Percentiles rank a stretch among this genome's conserved stretches.
Evolutionary conservation across 2,329 filamentous ascomycete species (phyloP).

Genomic region (Ophiostoma tasmaniense): DNA sequence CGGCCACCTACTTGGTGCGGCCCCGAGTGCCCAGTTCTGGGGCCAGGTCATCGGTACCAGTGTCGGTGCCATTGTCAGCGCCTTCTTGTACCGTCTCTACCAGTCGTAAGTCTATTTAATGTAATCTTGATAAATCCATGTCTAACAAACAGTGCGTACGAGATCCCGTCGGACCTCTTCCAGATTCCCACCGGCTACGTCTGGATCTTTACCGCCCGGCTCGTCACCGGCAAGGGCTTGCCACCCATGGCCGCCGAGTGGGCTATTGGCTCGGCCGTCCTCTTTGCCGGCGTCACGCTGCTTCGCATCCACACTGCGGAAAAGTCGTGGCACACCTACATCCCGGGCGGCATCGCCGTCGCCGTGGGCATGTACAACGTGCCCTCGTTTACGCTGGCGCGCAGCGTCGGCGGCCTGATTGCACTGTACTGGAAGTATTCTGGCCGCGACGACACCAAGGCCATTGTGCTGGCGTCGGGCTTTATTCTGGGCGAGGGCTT

Average conservation of each 20-base stretch:
- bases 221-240: conserved; percentile 84
- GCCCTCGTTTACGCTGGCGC: conserved; percentile 85
- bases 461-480: conserved; percentile 85
- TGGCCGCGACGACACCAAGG: conserved; percentile 55
- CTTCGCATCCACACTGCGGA: conserved; percentile 53
- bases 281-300: conserved; percentile 66
- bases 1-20: conserved; percentile 82
- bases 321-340: conserved; percentile 59
- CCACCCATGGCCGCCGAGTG: conserved; percentile 77
- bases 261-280: conserved; percentile 61
- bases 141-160: conserved; percentile 56
- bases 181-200: conserved; percentile 92
- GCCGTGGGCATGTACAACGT: conserved; percentile 98
- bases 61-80: conserved; percentile 76
- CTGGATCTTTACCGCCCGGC: conserved; percentile 91
- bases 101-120: conserved; percentile 41
- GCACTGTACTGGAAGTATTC: conserved; percentile 68
- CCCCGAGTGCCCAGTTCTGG: conserved; percentile 92
- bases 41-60: conserved; percentile 88
- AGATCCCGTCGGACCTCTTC: conserved; percentile 80
- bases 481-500: conserved; percentile 90
- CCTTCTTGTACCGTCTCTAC: conserved; percentile 82
- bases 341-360: conserved; percentile 92
- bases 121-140: neutral
- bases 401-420: conserved; percentile 66